phyloP scores from a whole-genome alignment of 2,329 filamentous ascomycete species.

The Zymoseptoria passerinii region DNA sequence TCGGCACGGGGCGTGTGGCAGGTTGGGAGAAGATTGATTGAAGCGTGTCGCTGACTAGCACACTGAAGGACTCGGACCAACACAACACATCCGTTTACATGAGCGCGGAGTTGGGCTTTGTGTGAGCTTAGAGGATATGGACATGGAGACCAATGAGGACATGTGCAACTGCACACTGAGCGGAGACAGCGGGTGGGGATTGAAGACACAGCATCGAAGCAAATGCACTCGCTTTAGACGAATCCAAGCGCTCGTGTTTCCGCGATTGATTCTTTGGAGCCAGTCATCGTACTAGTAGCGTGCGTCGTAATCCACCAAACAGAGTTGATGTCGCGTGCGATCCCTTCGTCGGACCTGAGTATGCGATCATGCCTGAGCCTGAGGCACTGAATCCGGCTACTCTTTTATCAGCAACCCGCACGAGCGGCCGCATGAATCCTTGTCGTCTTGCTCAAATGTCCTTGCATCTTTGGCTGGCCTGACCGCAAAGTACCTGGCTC shows the following conservation, averaged over 20 bases:
- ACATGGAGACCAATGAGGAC: not conserved
- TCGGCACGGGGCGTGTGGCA: not conserved
- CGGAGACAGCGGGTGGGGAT: not conserved
- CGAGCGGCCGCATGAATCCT: not conserved
- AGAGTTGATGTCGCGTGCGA: too few relatives aligned
- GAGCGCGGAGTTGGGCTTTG: not conserved
- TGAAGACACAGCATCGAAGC: not conserved
- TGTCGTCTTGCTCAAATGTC: not conserved
- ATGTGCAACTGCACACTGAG: not conserved
- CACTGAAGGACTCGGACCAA: not conserved
- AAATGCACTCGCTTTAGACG: not conserved
- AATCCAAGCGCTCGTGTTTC: not conserved
- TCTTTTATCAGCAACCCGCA: not conserved
- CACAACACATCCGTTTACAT: not conserved
- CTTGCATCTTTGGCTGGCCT: not conserved
- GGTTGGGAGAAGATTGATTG: not conserved
- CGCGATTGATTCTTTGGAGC: too few relatives aligned
- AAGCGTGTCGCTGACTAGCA: not conserved
- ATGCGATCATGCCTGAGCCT: not conserved
- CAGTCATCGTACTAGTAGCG: too few relatives aligned
- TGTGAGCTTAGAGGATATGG: not conserved
- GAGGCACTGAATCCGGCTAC: not conserved
- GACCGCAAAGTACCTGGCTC: not conserved
- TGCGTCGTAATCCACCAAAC: too few relatives aligned
- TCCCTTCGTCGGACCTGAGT: not conserved